Percentiles rank a stretch among this genome's conserved stretches.
Conservation (phyloP, 305 asterid genomes). For the Petunia hybrid region DNA sequence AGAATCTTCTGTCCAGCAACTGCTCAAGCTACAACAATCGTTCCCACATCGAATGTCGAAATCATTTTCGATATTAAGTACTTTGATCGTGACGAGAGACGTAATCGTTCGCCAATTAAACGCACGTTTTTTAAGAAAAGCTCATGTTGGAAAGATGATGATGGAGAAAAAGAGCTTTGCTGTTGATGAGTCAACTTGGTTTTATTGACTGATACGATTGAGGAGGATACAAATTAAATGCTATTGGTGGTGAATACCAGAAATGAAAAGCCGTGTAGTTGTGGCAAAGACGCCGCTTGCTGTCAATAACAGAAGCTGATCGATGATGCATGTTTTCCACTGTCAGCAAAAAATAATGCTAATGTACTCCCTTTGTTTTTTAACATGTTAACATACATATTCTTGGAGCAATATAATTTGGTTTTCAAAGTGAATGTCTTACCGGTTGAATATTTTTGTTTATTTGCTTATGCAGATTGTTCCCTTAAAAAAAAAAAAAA, state of each 20-base stretch:
- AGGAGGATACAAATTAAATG: constrained; percentile 61
- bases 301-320: too few relatives aligned
- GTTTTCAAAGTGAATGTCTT: too few relatives aligned
- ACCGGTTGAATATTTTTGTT: too few relatives aligned
- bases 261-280: constrained; percentile 37
- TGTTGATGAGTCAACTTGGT: constrained; percentile 69
- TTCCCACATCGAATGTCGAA: constrained; percentile 78
- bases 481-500: too few relatives aligned
- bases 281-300: too few relatives aligned
- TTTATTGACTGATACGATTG: constrained; percentile 65
- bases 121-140: constrained; percentile 76
- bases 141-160: constrained; percentile 79
- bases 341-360: too few relatives aligned
- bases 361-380: too few relatives aligned
- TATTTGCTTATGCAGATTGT: too few relatives aligned
- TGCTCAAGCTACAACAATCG: constrained; percentile 57
- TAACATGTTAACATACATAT: too few relatives aligned
- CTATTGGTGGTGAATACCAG: constrained; percentile 84
- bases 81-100: constrained; percentile 84
- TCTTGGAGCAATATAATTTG: too few relatives aligned
- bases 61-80: constrained; percentile 92
- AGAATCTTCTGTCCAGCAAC: constrained; percentile 85
- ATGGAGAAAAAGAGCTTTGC: constrained; percentile 64
- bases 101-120: constrained; percentile 78
- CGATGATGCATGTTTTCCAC: too few relatives aligned